Conservation (phyloP, 108 stramenopile species). For the Pseudonitzschia delicatissima region DNA sequence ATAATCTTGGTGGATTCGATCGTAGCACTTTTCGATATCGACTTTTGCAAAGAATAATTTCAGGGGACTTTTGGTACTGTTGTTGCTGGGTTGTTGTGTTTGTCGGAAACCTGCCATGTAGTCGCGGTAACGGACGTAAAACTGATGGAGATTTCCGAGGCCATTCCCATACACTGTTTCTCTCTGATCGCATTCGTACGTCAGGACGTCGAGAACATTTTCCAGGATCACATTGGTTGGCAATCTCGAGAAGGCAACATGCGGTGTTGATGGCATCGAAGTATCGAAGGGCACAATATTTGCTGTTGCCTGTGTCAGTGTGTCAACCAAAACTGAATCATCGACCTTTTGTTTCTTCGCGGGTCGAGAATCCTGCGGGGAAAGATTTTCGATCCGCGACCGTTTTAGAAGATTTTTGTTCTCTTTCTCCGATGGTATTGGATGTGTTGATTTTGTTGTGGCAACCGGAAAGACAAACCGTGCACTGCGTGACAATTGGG, state of each 20-base stretch:
- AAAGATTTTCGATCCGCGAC: no score
- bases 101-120: slow-evolving; percentile 40
- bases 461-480: neutral
- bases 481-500: slow-evolving; percentile 45
- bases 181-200: slow-evolving; percentile 50
- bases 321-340: no score
- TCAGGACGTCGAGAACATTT: slow-evolving; percentile 61
- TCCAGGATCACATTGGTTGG: slow-evolving; percentile 61
- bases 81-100: slow-evolving; percentile 3
- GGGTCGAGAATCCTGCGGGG: no score
- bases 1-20: slow-evolving; percentile 71
- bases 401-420: slow-evolving; percentile 5
- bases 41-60: slow-evolving; percentile 71
- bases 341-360: no score
- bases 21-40: slow-evolving; percentile 84
- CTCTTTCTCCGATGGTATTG: no score
- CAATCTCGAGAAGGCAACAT: neutral
- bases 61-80: neutral
- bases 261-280: neutral
- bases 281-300: neutral
- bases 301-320: no score
- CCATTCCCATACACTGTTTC: slow-evolving; percentile 61
- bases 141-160: slow-evolving; percentile 54
- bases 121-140: slow-evolving; percentile 55
- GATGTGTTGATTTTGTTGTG: neutral